Evolutionary conservation across 345 rosid species (phyloP), one percentile per base, ranked within the genome.

Genomic region (Xanthoceras sorbifolium): DNA sequence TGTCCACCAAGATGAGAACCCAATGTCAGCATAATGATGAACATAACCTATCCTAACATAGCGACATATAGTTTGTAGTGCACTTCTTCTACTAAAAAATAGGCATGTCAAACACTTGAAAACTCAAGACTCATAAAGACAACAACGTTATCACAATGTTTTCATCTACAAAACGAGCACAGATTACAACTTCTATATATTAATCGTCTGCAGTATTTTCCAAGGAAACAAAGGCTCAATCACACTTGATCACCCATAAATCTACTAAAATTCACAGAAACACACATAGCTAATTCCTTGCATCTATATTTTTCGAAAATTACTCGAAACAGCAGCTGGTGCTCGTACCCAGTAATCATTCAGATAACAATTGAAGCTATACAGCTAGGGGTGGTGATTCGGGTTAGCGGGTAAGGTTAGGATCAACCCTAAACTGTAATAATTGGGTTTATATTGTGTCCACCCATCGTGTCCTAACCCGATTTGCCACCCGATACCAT

Each of bases 1-100:
- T 66, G 48, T 72, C 42, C 73, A 63, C 32, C 73, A 42, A 69
- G 40, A 76, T 17, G 50, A 59, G 28, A 72, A 67, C 15, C 46
- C 55, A 57, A 40, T 28, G 18, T 36, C 6, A 71, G 0, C 23
- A 50, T 31, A 29, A 26, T 12, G 23, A 0, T 9, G 15, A 10
- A 1, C 28, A 32, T 17, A 25, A 20, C 32, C 67, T 25, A 59
- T 57, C 64, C 9, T 6, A 36, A 23, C 25, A n/a, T 54, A 54
- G 5, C 3, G 5, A 5, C 6, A 54, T 54, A 54, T 54, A 9
- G n/a, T 20, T 18, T 7, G 22, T 57, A 57, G 28, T 11, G 1
- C 26, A 20, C 28, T 57, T n/a, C 26, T 57, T 57, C 11, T 22
- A 57, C 6, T 57, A 6, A 7, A 22, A 18, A 8, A 57, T 8